Conservation (phyloP, 495 filamentous ascomycete genomes). For the Neurospora sp. region DNA sequence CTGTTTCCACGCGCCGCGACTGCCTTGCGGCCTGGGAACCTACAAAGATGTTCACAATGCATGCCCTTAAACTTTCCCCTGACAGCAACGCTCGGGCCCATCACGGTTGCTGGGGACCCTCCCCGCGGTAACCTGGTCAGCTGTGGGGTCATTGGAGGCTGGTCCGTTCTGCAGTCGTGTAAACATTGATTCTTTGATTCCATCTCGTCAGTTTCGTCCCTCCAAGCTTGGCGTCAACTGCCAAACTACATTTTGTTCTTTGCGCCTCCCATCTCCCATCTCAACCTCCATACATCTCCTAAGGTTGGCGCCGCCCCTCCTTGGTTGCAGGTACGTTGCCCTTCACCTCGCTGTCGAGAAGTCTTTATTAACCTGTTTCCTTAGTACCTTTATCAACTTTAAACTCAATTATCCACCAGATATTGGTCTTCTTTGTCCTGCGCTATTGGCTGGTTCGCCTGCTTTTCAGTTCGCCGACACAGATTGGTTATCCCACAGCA, state of each 20-base stretch:
- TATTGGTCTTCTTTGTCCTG: conserved; percentile 5
- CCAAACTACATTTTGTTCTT: neutral
- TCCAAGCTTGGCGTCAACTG: neutral
- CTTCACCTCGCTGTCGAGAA: neutral
- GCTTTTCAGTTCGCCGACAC: neutral
- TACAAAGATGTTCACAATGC: neutral
- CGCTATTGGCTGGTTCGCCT: neutral
- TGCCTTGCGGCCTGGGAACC: neutral
- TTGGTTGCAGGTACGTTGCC: neutral
- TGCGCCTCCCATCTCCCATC: neutral
- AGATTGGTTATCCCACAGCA: neutral
- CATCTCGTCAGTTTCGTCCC: neutral
- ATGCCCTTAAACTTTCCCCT: neutral
- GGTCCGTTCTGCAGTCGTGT: neutral
- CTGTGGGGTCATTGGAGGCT: neutral
- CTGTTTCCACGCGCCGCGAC: neutral
- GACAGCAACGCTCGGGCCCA: neutral
- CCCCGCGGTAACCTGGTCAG: neutral
- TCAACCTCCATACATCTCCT: neutral
- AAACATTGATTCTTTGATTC: neutral
- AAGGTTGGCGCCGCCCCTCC: neutral
- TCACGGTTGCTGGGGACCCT: neutral
- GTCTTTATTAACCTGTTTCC: conserved; percentile 13
- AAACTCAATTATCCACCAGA: neutral
- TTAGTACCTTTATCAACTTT: neutral